phyloP scores from a whole-genome alignment of 371 early-diverging fungal species.

The Cokeromyces recurvatus region DNA sequence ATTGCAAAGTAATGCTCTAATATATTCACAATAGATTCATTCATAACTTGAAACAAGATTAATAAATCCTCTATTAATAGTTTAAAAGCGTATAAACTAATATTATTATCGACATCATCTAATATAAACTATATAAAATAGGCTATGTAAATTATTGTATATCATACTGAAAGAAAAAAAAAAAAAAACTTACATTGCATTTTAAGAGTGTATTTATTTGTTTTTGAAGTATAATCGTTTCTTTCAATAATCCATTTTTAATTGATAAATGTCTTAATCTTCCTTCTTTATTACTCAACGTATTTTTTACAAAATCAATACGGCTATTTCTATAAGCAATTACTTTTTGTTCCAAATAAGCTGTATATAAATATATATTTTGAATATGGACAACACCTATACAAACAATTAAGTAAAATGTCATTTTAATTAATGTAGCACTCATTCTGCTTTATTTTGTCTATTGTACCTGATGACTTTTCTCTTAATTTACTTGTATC shows the following conservation, averaged over 20 bases:
- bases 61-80: slow-evolving; percentile 84
- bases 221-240: slow-evolving; percentile 74
- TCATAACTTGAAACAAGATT: slow-evolving; percentile 81
- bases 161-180: too few relatives aligned
- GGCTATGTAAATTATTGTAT: background rate
- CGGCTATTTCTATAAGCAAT: slow-evolving; percentile 68
- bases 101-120: slow-evolving; percentile 83
- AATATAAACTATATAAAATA: slow-evolving; percentile 35
- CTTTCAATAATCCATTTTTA: slow-evolving; percentile 68
- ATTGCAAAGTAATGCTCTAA: slow-evolving; percentile 86
- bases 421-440: too few relatives aligned
- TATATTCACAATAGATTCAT: slow-evolving; percentile 89
- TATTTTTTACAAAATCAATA: slow-evolving; percentile 63
- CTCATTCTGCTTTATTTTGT: background rate
- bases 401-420: too few relatives aligned
- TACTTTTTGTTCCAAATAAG: slow-evolving; percentile 81
- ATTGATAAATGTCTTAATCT: slow-evolving; percentile 56
- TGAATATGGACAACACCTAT: slow-evolving; percentile 54
- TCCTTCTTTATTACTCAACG: slow-evolving; percentile 35
- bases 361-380: slow-evolving; percentile 78
- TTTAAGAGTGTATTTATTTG: slow-evolving; percentile 77
- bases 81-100: slow-evolving; percentile 81
- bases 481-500: slow-evolving; percentile 62
- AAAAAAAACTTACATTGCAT: slow-evolving; percentile 67
- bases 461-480: slow-evolving; percentile 46